A percentile compares a stretch with the other conserved stretches of the same genome.
Conservation (phyloP, 257 asterid species). For the Parsonsia alboflavescens region DNA sequence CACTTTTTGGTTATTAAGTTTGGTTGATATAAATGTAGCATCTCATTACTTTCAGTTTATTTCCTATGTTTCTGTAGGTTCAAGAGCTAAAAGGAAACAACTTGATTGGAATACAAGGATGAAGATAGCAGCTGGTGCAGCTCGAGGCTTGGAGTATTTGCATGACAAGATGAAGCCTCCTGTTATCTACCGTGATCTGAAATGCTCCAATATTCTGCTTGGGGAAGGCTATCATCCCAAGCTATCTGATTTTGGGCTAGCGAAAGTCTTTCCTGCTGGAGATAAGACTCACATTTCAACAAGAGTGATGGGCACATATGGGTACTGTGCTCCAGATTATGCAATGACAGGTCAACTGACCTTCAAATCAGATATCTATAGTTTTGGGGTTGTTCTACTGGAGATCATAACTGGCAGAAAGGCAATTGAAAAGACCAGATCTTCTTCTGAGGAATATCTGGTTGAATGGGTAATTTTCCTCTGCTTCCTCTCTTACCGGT, state of each 20-base stretch:
- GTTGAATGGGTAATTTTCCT: constrained; percentile 58
- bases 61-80: constrained; percentile 17
- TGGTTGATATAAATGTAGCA: neutral
- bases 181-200: constrained; percentile 72
- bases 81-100: constrained; percentile 24
- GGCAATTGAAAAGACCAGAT: constrained; percentile 50
- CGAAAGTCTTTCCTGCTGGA: constrained; percentile 72
- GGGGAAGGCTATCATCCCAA: constrained; percentile 67
- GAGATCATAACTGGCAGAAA: constrained; percentile 78
- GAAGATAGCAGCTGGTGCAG: constrained; percentile 85
- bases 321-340: constrained; percentile 85
- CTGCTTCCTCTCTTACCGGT: constrained; percentile 5
- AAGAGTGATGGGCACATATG: constrained; percentile 91
- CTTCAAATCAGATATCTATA: constrained; percentile 72
- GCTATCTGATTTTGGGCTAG: constrained; percentile 85
- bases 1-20: neutral
- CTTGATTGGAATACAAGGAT: constrained; percentile 75
- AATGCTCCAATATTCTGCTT: constrained; percentile 70
- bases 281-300: constrained; percentile 80
- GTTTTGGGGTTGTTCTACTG: constrained; percentile 82
- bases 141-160: constrained; percentile 75
- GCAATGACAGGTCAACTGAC: constrained; percentile 86
- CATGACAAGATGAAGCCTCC: constrained; percentile 72
- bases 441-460: constrained; percentile 42
- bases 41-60: neutral